These are phyloP conservation scores for Echium plantagineum DNA, from an alignment of 257 asterid genomes.

Conservation along the genomic window DNA sequence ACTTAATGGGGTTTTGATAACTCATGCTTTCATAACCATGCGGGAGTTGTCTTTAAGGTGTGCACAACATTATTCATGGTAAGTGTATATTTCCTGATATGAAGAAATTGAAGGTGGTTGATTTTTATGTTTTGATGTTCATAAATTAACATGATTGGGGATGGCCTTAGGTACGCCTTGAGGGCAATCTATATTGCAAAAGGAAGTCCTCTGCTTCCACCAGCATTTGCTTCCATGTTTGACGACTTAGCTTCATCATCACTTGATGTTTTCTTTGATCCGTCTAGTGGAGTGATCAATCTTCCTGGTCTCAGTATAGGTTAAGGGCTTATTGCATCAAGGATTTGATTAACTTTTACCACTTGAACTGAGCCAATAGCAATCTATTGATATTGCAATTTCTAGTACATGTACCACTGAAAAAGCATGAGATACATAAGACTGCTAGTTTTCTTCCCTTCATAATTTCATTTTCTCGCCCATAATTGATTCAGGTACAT, in stretches of 20 bases:
- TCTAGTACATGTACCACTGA: not conserved
- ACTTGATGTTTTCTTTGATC: conserved; percentile 91
- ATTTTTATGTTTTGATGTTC: conserved; percentile 10
- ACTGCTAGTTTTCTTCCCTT: conserved; percentile 12
- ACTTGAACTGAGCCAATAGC: not conserved
- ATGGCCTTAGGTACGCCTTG: conserved; percentile 60
- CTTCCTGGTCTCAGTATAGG: conserved; percentile 91
- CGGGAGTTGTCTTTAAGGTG: conserved; percentile 77
- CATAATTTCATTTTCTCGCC: conserved; percentile 11
- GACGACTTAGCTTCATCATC: conserved; percentile 95
- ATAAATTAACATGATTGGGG: conserved; percentile 8
- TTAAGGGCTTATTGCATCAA: conserved; percentile 42
- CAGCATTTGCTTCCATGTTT: conserved; percentile 85
- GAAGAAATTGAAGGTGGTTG: not conserved
- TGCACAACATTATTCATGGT: conserved; percentile 97
- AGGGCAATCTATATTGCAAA: conserved; percentile 92
- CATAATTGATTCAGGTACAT: conserved; percentile 48
- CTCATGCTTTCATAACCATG: conserved; percentile 86
- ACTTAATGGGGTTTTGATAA: conserved; percentile 89
- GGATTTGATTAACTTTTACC: not conserved
- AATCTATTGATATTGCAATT: not conserved
- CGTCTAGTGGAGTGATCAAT: conserved; percentile 66
- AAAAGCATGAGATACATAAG: not conserved
- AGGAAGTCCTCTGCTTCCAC: conserved; percentile 96
- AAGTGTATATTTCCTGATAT: conserved; percentile 8